Conservation (phyloP, 768 basidiomycete species). For the Russula earlei region DNA sequence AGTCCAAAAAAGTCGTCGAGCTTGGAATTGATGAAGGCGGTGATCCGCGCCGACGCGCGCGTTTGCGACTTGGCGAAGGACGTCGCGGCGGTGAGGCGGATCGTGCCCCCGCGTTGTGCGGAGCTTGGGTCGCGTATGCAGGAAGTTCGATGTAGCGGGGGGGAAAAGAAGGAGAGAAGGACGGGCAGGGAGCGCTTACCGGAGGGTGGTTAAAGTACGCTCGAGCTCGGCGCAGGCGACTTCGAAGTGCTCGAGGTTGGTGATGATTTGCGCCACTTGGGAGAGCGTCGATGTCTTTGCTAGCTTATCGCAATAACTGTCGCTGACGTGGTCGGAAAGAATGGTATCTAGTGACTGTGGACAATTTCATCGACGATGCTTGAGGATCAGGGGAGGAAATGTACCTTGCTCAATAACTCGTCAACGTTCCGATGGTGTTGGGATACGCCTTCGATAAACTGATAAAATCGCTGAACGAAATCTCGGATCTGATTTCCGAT, state of each 20-base stretch:
- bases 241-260: conserved; percentile 89
- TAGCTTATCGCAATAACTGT: conserved; percentile 66
- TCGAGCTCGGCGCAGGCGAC: conserved; percentile 78
- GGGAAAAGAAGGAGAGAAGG: background rate
- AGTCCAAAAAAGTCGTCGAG: conserved; percentile 94
- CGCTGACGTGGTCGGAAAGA: conserved; percentile 65
- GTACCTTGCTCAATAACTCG: conserved; percentile 79
- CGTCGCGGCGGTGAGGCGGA: conserved; percentile 51
- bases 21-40: conserved; percentile 77
- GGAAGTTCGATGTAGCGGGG: background rate
- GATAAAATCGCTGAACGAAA: conserved; percentile 92
- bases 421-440: conserved; percentile 90
- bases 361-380: background rate
- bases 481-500: conserved; percentile 51
- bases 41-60: conserved; percentile 66
- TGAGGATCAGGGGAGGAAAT: conserved; percentile 3
- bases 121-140: conserved; percentile 32
- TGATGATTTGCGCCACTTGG: conserved; percentile 87
- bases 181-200: conserved; percentile 34
- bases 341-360: conserved; percentile 77
- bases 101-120: conserved; percentile 73
- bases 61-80: conserved; percentile 65
- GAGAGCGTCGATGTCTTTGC: conserved; percentile 68
- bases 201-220: conserved; percentile 69
- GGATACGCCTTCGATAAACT: conserved; percentile 90